Evolutionary conservation across 495 filamentous ascomycete species (phyloP), one percentile per base, ranked within the genome.

Genomic region (Penicillium crystallinum): DNA sequence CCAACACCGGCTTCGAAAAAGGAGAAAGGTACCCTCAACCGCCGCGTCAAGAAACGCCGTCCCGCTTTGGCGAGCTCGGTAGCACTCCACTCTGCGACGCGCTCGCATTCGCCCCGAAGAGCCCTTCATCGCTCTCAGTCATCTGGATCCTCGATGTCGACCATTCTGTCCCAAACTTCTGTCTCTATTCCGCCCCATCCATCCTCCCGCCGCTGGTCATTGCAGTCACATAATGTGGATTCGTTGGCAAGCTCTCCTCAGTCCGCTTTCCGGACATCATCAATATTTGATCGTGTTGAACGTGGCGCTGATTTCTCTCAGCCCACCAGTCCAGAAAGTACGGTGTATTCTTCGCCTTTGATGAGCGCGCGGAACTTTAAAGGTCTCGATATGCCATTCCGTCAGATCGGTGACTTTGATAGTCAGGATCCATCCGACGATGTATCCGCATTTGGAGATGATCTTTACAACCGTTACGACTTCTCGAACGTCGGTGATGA

Each of bases 181-280:
- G 79, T 79, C 57, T 80, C 82, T 12, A 74, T 87, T 52, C 75
- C 81, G 54, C 66, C 76, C 53, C 55, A 73, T 54, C 27, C 77
- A 54, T 64, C 62, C 1, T 57, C 73, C 2, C 73, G 78, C 27
- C 78, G 81, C 19, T 90, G 83, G 83, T 89, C 89, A 0, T 61
- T 80, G 10, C 78, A 86, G 40, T 85, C 86, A 7, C 81, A 85
- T n/a, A 71, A 78, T 3, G 59, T 77, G 0, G 90, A 89, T 9
- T 92, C 91, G 0, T 71, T 84, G n/a, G 83, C 90, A 4, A 90
- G 82, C 61, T 96, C 91, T 2, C 91, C 92, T 4, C 78, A 78
- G 21, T 92, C 90, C 2, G 82, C 77, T 14, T 85, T 83, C 61
- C 80, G 84, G 12, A 82, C 82, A 18, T 87, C 89, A 7, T 86